Conservation (phyloP, 805 yeast species). For the Komagataella pastoris region DNA sequence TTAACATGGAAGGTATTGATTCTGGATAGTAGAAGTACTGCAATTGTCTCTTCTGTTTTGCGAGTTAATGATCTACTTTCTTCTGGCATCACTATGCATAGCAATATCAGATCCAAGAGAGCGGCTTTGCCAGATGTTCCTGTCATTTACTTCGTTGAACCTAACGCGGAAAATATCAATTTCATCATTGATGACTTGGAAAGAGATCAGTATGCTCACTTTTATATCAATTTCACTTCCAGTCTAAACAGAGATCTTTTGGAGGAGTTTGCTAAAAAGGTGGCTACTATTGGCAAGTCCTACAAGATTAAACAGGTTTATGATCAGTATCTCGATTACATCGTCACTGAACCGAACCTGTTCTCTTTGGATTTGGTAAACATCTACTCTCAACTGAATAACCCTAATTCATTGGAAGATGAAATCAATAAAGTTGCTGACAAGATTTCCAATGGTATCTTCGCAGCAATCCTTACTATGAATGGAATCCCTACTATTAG, state of each 20-base stretch:
- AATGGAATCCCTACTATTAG: slow-evolving; percentile 82
- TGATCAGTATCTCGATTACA: slow-evolving; percentile 87
- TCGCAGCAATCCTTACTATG: slow-evolving; percentile 65
- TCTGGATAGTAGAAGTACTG: slow-evolving; percentile 70
- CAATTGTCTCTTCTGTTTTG: slow-evolving; percentile 80
- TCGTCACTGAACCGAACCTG: slow-evolving; percentile 86
- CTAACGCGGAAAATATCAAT: slow-evolving; percentile 65
- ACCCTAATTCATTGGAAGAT: slow-evolving; percentile 62
- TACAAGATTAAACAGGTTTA: slow-evolving; percentile 72
- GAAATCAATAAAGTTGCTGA: slow-evolving; percentile 58
- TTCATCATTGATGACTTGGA: slow-evolving; percentile 61
- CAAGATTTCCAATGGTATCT: slow-evolving; percentile 64
- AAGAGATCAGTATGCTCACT: slow-evolving; percentile 62
- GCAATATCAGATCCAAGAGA: slow-evolving; percentile 56
- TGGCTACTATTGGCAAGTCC: slow-evolving; percentile 60
- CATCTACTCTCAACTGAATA: slow-evolving; percentile 57
- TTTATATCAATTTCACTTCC: slow-evolving; percentile 79
- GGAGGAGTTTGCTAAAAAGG: slow-evolving; percentile 80
- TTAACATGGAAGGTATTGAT: slow-evolving; percentile 86
- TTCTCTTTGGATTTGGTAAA: slow-evolving; percentile 63
- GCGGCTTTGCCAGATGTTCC: slow-evolving; percentile 92
- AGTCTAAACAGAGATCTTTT: slow-evolving; percentile 63
- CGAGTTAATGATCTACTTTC: slow-evolving; percentile 83
- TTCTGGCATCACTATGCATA: slow-evolving; percentile 87
- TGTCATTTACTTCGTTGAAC: slow-evolving; percentile 82